Evolutionary conservation across 305 asterid species (phyloP).

Genomic region (Fraxinus platypoda): DNA sequence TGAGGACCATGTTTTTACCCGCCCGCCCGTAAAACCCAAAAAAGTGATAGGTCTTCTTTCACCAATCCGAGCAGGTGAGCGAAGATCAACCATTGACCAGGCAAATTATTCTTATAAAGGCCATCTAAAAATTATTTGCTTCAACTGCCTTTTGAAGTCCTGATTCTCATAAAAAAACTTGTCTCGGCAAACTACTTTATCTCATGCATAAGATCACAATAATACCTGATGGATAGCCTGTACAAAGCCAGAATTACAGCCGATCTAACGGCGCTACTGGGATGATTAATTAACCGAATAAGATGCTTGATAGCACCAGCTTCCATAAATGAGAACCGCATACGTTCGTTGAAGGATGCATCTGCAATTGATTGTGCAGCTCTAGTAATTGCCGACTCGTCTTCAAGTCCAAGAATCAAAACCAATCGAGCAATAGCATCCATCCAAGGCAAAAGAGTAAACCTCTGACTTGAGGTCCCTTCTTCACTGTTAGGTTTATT

Average conservation of each 20-base stretch:
- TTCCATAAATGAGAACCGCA: constrained; percentile 70
- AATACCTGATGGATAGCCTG: constrained; percentile 77
- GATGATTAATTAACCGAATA: constrained; percentile 62
- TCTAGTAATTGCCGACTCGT: constrained; percentile 68
- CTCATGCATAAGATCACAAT: constrained; percentile 11
- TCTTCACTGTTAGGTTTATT: constrained; percentile 30
- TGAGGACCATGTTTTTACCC: background rate
- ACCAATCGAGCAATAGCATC: constrained; percentile 89
- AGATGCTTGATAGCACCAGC: constrained; percentile 79
- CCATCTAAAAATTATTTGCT: background rate
- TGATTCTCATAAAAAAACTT: background rate
- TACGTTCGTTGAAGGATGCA: constrained; percentile 64
- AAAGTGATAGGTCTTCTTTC: background rate
- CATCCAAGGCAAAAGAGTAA: constrained; percentile 73
- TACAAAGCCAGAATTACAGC: constrained; percentile 68
- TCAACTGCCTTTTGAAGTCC: background rate
- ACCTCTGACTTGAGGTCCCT: constrained; percentile 32
- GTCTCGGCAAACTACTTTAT: constrained; percentile 5
- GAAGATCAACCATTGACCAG: background rate
- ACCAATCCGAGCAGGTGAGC: background rate
- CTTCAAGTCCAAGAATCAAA: constrained; percentile 80
- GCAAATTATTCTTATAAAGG: background rate
- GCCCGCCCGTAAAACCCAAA: background rate
- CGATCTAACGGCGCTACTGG: constrained; percentile 45
- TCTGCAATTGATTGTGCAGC: constrained; percentile 81